phyloP scores from a whole-genome alignment of 2,329 filamentous ascomycete species.

The Penicillium crustosum region DNA sequence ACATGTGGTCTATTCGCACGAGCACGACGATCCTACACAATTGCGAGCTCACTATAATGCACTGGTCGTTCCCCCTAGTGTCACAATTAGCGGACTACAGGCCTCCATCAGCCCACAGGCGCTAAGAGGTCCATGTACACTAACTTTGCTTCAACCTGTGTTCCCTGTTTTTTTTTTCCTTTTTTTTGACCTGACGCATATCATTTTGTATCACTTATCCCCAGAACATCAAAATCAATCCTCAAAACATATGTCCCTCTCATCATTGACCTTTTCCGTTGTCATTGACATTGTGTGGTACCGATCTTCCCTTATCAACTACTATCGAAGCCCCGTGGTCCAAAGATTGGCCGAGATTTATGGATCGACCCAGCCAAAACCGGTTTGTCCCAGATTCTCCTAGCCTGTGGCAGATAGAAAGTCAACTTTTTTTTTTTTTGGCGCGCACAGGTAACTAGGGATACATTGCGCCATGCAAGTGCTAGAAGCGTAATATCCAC shows the following conservation, averaged over 20 bases:
- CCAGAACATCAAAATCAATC: not conserved
- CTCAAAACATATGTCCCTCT: not conserved
- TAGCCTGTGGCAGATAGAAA: not conserved
- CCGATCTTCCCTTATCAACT: constrained; percentile 4
- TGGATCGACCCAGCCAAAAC: constrained; percentile 4
- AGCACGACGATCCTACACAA: constrained; percentile 11
- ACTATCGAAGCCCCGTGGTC: not conserved
- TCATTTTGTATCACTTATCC: constrained; percentile 14
- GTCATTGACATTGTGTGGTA: not conserved
- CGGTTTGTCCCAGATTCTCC: constrained; percentile 1
- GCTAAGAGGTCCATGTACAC: constrained; percentile 8
- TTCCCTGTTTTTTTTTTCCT: constrained; percentile 24
- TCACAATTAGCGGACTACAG: constrained; percentile 1
- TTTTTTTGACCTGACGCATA: constrained; percentile 20
- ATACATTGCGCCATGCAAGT: constrained; percentile 12
- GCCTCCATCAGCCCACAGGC: constrained; percentile 7
- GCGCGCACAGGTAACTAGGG: constrained; percentile 12
- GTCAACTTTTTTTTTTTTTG: not conserved
- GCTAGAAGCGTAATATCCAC: constrained; percentile 10
- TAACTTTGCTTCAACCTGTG: constrained; percentile 14
- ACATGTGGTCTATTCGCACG: constrained; percentile 15
- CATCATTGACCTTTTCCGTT: not conserved
- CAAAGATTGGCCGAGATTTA: not conserved
- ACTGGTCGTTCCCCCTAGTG: constrained; percentile 1
- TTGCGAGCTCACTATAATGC: constrained; percentile 6